A percentile compares a stretch with the other conserved stretches of the same genome.
Conservation (phyloP, 495 filamentous ascomycete species). For the Friedmanniomyces endolithicus region DNA sequence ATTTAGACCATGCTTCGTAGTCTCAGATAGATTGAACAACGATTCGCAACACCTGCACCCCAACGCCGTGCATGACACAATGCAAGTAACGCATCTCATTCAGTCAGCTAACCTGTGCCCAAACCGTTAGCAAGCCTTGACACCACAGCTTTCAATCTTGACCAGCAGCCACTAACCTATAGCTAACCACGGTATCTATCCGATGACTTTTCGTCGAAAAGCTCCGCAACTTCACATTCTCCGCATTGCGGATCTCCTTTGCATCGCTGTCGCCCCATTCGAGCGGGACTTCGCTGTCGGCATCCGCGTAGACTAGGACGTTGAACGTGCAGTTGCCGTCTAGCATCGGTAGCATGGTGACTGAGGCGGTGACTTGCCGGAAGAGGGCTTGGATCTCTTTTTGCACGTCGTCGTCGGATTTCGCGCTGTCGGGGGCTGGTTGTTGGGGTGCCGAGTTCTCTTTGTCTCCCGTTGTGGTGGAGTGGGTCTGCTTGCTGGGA, state of each 20-base stretch:
- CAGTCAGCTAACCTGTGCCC: neutral
- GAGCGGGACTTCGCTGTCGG: slow-evolving; percentile 88
- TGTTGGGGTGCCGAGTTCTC: slow-evolving; percentile 41
- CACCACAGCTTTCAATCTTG: neutral
- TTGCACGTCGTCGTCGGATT: slow-evolving; percentile 88
- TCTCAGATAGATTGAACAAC: too few species aligned
- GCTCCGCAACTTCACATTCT: slow-evolving; percentile 88
- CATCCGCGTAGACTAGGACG: slow-evolving; percentile 93
- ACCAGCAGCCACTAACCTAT: slow-evolving; percentile 37
- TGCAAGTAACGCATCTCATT: neutral
- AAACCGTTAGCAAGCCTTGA: neutral
- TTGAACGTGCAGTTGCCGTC: slow-evolving; percentile 95
- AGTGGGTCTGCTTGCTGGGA: slow-evolving; percentile 35
- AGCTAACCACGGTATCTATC: slow-evolving; percentile 90
- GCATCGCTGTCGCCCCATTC: slow-evolving; percentile 99
- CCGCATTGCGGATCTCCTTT: slow-evolving; percentile 90
- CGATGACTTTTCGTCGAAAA: slow-evolving; percentile 90
- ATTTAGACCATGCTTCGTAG: too few species aligned
- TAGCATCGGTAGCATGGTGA: slow-evolving; percentile 90
- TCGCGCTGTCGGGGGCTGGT: slow-evolving; percentile 40
- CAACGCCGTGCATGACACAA: neutral
- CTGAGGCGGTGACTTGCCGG: slow-evolving; percentile 92
- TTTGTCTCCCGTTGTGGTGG: slow-evolving; percentile 45
- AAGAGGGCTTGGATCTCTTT: slow-evolving; percentile 90
- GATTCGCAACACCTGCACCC: neutral